Percentiles rank a stretch among this genome's conserved stretches.
phyloP scores from a whole-genome alignment of 768 basidiomycete genomes.

The Boletus fagicola region DNA sequence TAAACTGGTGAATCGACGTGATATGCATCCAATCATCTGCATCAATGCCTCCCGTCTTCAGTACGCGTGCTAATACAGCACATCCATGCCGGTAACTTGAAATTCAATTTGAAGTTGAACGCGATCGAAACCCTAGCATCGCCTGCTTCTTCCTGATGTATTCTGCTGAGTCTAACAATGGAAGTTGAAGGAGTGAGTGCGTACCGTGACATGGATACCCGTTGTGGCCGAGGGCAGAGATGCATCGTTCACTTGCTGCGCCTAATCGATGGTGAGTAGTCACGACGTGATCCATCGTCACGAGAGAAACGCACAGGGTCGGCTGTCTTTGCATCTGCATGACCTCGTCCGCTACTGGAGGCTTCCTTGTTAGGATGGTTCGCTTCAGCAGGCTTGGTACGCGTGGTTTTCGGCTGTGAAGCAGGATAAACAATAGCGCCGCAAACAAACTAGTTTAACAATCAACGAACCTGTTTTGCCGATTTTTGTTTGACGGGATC shows the following conservation, averaged over 20 bases:
- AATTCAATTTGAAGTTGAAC: not conserved
- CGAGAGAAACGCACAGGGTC: not conserved
- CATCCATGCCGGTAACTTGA: not conserved
- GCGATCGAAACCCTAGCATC: not conserved
- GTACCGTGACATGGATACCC: not conserved
- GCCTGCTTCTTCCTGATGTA: not conserved
- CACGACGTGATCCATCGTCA: not conserved
- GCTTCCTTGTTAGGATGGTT: not conserved
- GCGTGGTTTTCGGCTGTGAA: not conserved
- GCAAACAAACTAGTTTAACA: not conserved
- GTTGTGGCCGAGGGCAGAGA: not conserved
- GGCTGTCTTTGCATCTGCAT: not conserved
- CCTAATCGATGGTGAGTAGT: not conserved
- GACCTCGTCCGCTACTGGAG: not conserved
- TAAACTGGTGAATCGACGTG: not conserved
- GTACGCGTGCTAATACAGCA: not conserved
- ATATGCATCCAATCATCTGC: not conserved
- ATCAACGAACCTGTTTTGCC: not conserved
- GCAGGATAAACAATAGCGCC: not conserved
- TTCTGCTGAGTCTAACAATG: not conserved
- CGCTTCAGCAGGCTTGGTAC: not conserved
- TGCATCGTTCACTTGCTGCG: not conserved
- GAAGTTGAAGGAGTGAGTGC: no score
- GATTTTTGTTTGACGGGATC: not conserved
- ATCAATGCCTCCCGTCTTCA: not conserved